Evolutionary conservation across 1,139 yeast species (phyloP).

Genomic region (Saccharomycopsis crataegensis): DNA sequence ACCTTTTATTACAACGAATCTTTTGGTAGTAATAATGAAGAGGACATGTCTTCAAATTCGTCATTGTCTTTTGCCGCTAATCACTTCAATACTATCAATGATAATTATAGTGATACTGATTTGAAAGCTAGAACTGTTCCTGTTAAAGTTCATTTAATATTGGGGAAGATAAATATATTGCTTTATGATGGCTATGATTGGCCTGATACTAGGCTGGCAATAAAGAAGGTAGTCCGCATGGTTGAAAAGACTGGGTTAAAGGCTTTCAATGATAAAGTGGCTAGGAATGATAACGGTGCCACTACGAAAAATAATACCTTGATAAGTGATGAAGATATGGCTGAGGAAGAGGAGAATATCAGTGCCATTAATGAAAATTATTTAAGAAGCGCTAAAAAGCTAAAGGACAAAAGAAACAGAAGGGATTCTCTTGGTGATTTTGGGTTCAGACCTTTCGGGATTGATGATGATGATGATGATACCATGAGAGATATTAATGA

Average conservation of each 20-base stretch:
- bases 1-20: not conserved
- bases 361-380: not conserved
- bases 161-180: slow-evolving; percentile 41
- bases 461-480: slow-evolving; percentile 18
- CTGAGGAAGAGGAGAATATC: not conserved
- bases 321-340: slow-evolving; percentile 4
- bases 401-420: not conserved
- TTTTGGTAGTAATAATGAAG: not conserved
- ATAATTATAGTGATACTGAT: slow-evolving; percentile 4
- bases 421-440: slow-evolving; percentile 20
- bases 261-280: slow-evolving; percentile 1
- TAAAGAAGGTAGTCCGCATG: slow-evolving; percentile 53
- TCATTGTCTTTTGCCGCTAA: slow-evolving; percentile 35
- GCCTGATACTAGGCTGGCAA: slow-evolving; percentile 65
- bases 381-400: not conserved
- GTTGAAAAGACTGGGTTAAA: slow-evolving; percentile 38
- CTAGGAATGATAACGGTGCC: not conserved
- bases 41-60: slow-evolving; percentile 16
- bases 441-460: slow-evolving; percentile 14
- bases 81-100: slow-evolving; percentile 34
- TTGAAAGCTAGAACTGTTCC: slow-evolving; percentile 8
- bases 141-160: slow-evolving; percentile 18
- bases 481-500: slow-evolving; percentile 21
- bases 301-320: not conserved
- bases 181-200: slow-evolving; percentile 92